These are phyloP conservation scores for Aspergillus sojae DNA, from an alignment of 2,329 filamentous ascomycete species.

Conservation along the genomic window DNA sequence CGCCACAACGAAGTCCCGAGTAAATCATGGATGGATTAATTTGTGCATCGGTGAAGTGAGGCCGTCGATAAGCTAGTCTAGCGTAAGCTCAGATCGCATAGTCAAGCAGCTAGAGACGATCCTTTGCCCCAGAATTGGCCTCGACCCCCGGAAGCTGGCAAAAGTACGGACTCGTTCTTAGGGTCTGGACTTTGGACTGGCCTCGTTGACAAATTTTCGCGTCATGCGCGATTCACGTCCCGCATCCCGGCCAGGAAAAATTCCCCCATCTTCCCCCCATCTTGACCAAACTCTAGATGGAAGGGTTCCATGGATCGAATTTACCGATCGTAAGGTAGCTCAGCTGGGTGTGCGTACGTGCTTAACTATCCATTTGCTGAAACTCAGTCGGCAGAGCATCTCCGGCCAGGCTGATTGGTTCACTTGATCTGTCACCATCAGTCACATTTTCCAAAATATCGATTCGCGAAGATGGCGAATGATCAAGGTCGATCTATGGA, in stretches of 20 bases:
- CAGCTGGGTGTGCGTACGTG: background rate
- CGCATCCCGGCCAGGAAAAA: background rate
- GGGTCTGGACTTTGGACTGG: background rate
- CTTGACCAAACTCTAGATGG: background rate
- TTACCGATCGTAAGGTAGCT: background rate
- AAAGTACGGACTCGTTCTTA: slow-evolving; percentile 8
- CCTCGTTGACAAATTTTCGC: background rate
- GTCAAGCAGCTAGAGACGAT: slow-evolving; percentile 7
- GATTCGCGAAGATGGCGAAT: background rate
- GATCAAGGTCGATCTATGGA: background rate
- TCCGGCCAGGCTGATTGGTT: slow-evolving; percentile 5
- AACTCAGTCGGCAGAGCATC: slow-evolving; percentile 2
- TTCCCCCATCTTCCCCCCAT: background rate
- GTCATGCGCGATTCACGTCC: background rate
- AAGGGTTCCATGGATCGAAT: background rate
- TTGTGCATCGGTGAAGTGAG: slow-evolving; percentile 11
- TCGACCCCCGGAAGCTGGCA: slow-evolving; percentile 1
- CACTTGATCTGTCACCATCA: slow-evolving; percentile 1
- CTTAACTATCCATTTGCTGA: background rate
- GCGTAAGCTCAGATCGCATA: slow-evolving; percentile 15
- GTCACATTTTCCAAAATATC: background rate
- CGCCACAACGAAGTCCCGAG: background rate
- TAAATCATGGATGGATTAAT: background rate
- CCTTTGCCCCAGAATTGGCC: slow-evolving; percentile 6
- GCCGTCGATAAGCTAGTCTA: slow-evolving; percentile 17